A percentile compares a stretch with the other conserved stretches of the same genome.
Conservation (phyloP, 73 alveolate genomes). For the Paramecium caudatum region DNA sequence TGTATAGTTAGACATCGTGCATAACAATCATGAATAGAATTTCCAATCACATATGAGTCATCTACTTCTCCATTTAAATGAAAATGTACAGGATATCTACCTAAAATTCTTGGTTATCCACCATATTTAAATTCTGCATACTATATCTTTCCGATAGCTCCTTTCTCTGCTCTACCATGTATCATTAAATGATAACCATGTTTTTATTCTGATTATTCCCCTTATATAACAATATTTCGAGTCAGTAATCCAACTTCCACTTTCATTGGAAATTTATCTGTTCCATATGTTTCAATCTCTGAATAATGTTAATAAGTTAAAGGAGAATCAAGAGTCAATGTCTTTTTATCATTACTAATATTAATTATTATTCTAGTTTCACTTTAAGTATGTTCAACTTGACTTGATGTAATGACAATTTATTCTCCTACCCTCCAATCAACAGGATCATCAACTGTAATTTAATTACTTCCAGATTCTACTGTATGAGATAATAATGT, state of each 20-base stretch:
- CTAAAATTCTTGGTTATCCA: slow-evolving; percentile 90
- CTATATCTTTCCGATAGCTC: slow-evolving; percentile 82
- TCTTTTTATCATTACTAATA: slow-evolving; percentile 40
- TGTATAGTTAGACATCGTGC: slow-evolving; percentile 89
- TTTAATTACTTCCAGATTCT: slow-evolving; percentile 57
- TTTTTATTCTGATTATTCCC: slow-evolving; percentile 80
- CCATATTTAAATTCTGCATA: slow-evolving; percentile 84
- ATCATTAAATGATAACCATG: slow-evolving; percentile 90
- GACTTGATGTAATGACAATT: slow-evolving; percentile 84
- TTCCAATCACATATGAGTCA: slow-evolving; percentile 84
- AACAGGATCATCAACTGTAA: slow-evolving; percentile 71
- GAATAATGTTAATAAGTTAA: slow-evolving; percentile 78
- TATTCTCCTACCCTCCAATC: slow-evolving; percentile 88
- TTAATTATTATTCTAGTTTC: slow-evolving; percentile 79
- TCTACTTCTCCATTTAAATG: slow-evolving; percentile 87
- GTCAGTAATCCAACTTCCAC: slow-evolving; percentile 89
- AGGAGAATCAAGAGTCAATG: slow-evolving; percentile 71
- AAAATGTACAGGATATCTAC: slow-evolving; percentile 93
- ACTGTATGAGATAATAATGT: slow-evolving; percentile 84
- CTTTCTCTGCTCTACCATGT: slow-evolving; percentile 81
- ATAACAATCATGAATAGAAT: slow-evolving; percentile 86
- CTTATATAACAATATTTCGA: slow-evolving; percentile 84
- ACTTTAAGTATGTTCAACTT: slow-evolving; percentile 76
- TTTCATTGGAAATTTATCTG: slow-evolving; percentile 79
- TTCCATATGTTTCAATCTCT: not conserved